Percentiles rank a stretch among this genome's conserved stretches.
These are phyloP conservation scores for Physcia stellaris DNA, from an alignment of 495 filamentous ascomycete species.

Conservation along the genomic window DNA sequence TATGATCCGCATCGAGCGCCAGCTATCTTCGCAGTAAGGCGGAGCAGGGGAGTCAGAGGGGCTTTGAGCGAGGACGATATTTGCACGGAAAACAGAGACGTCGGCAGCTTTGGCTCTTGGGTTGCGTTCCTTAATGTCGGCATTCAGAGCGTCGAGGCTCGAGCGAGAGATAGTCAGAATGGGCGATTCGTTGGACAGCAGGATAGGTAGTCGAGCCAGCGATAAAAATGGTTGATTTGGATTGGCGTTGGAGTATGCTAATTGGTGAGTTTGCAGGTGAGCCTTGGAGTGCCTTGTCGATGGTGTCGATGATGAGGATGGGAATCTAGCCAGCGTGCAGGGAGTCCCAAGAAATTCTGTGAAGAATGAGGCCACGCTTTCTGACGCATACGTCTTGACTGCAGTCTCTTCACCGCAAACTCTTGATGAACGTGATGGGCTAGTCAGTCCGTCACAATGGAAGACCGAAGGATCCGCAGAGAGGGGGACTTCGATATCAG, in stretches of 20 bases:
- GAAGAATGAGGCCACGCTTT: conserved; percentile 50
- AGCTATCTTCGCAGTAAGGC: conserved; percentile 42
- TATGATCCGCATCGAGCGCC: conserved; percentile 20
- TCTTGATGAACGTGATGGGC: conserved; percentile 25
- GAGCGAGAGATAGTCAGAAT: conserved; percentile 72
- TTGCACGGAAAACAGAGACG: conserved; percentile 56
- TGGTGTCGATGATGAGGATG: conserved; percentile 26
- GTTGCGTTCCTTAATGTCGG: conserved; percentile 9
- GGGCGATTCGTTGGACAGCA: conserved; percentile 83
- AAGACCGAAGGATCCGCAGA: conserved; percentile 32
- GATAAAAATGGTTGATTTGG: conserved; percentile 5
- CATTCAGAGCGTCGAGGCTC: conserved; percentile 54
- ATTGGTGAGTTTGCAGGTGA: conserved; percentile 1
- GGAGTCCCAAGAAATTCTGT: conserved; percentile 46
- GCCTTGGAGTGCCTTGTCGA: conserved; percentile 49
- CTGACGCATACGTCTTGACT: conserved; percentile 43
- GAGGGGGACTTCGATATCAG: conserved; percentile 43
- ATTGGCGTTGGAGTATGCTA: conserved; percentile 22
- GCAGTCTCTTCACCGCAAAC: conserved; percentile 61
- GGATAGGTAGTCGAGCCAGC: conserved; percentile 47
- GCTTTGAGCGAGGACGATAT: conserved; percentile 48
- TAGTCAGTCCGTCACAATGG: neutral
- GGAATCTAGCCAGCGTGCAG: conserved; percentile 60
- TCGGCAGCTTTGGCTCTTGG: conserved; percentile 33
- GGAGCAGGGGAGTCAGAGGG: conserved; percentile 23